Evolutionary conservation across 257 asterid genomes (phyloP).

Genomic region (Ligustrum vulgare): DNA sequence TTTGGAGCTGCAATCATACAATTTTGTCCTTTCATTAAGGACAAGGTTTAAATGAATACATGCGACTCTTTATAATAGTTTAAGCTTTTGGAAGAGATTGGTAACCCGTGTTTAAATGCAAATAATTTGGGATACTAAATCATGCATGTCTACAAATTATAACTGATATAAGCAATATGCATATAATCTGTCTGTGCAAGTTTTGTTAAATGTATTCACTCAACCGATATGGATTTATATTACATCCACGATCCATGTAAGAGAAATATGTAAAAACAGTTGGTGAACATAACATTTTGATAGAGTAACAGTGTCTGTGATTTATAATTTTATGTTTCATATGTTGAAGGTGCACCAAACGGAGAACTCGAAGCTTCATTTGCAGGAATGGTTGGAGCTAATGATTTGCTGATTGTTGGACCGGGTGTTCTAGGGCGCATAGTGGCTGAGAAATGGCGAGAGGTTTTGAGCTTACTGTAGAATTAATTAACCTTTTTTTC

Average conservation of each 20-base stretch:
- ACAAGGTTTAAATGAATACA: too few relatives aligned
- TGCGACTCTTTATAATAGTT: too few relatives aligned
- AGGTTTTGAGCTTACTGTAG: constrained; percentile 41
- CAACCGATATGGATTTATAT: background rate
- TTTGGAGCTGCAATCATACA: background rate
- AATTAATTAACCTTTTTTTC: constrained; percentile 7
- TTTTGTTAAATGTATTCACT: too few relatives aligned
- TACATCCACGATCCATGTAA: background rate
- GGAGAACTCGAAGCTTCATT: constrained; percentile 55
- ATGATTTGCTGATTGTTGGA: constrained; percentile 87
- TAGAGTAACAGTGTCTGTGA: background rate
- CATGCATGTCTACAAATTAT: background rate
- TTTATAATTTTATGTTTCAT: constrained; percentile 11
- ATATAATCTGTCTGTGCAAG: too few relatives aligned
- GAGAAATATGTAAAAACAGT: background rate
- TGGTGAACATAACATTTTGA: background rate
- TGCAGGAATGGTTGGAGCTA: constrained; percentile 52
- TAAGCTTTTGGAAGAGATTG: too few relatives aligned
- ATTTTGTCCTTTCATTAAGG: too few relatives aligned
- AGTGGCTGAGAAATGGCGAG: constrained; percentile 87
- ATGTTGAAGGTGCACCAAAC: constrained; percentile 48
- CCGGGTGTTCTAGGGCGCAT: constrained; percentile 96
- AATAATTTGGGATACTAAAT: background rate
- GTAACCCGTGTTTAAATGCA: background rate
- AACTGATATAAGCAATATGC: too few relatives aligned